Percentiles rank a stretch among this genome's conserved stretches.
phyloP scores from a whole-genome alignment of 2,329 filamentous ascomycete species.

The Colletotrichum filicis region DNA sequence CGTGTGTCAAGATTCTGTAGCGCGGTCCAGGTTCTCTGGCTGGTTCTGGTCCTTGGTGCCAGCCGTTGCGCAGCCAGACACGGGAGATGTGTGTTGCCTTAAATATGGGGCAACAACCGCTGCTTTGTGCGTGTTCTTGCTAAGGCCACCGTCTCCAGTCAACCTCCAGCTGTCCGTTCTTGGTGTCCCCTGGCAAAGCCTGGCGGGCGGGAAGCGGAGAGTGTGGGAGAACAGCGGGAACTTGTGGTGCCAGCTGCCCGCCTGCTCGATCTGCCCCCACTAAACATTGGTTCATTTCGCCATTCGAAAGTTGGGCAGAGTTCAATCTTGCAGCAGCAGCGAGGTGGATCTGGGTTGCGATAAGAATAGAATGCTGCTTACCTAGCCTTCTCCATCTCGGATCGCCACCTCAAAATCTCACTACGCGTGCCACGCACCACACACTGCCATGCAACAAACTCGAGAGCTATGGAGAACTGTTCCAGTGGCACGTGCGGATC shows the following conservation, averaged over 20 bases:
- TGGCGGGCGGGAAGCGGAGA: not conserved
- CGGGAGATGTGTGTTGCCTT: constrained; percentile 15
- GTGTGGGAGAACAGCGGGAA: not conserved
- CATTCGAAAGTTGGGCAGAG: constrained; percentile 13
- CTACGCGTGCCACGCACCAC: not conserved
- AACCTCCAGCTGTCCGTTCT: not conserved
- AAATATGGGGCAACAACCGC: constrained; percentile 14
- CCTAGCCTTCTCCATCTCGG: not conserved
- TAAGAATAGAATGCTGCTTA: constrained; percentile 21
- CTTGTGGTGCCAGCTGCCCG: constrained; percentile 16
- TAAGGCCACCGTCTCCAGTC: not conserved
- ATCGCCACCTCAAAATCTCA: not conserved
- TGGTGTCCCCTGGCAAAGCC: not conserved
- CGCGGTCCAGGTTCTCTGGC: constrained; percentile 19
- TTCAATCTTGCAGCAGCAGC: constrained; percentile 2
- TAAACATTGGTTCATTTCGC: not conserved
- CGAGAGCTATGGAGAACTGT: not conserved
- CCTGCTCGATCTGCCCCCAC: not conserved
- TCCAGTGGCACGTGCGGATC: constrained; percentile 4
- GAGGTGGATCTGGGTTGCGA: constrained; percentile 7
- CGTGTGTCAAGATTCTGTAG: constrained; percentile 36
- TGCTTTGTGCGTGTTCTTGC: not conserved
- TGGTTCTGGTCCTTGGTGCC: not conserved
- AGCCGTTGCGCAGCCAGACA: constrained; percentile 31
- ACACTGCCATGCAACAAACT: not conserved